Conservation (phyloP, 1,139 yeast species). For the Protomyces inouyei region DNA sequence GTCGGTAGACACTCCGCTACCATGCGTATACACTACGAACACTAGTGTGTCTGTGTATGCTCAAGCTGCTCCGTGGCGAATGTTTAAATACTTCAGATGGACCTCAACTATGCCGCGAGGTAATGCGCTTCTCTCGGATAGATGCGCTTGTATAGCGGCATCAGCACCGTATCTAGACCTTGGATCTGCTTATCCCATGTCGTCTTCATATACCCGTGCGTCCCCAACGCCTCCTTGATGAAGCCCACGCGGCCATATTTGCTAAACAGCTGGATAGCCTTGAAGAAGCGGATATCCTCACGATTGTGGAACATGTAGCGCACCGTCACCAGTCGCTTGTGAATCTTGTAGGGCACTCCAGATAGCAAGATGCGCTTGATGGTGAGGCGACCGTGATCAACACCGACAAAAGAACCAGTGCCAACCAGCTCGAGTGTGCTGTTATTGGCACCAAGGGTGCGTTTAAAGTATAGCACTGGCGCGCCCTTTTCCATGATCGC, state of each 20-base stretch:
- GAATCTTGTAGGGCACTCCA: conserved; percentile 93
- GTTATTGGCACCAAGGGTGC: conserved; percentile 39
- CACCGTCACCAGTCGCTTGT: conserved; percentile 82
- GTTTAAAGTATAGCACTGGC: conserved; percentile 44
- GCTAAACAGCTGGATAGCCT: conserved; percentile 87
- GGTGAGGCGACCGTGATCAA: conserved; percentile 76
- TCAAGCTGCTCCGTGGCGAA: background rate
- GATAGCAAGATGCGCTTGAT: conserved; percentile 88
- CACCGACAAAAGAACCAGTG: conserved; percentile 81
- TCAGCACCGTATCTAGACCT: conserved; percentile 88
- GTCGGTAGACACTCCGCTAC: background rate
- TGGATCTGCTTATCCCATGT: conserved; percentile 86
- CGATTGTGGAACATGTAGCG: conserved; percentile 96
- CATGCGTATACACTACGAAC: background rate
- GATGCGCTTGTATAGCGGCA: conserved; percentile 88
- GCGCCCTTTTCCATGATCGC: conserved; percentile 64
- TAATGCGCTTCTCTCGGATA: conserved; percentile 37
- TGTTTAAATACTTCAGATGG: background rate
- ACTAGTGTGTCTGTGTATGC: no score
- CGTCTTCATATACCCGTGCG: conserved; percentile 97
- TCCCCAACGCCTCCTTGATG: conserved; percentile 88
- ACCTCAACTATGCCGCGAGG: background rate
- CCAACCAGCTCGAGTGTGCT: conserved; percentile 64
- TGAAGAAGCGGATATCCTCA: conserved; percentile 84
- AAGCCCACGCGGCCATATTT: conserved; percentile 83